Evolutionary conservation across 2,329 filamentous ascomycete species (phyloP).

Genomic region (Cercospora sojina): DNA sequence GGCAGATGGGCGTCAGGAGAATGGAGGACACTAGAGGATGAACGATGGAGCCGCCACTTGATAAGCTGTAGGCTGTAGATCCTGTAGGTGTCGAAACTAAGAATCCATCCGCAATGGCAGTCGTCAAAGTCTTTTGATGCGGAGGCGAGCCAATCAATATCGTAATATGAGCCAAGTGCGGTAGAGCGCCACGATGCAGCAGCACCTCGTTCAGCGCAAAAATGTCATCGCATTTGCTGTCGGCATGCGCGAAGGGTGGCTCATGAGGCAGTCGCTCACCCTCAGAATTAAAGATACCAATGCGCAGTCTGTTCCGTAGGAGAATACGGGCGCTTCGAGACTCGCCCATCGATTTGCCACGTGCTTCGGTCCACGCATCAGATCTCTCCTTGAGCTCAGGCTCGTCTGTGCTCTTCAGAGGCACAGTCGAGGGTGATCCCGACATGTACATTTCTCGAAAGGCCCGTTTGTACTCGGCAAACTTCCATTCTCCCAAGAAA

Average conservation of each 20-base stretch:
- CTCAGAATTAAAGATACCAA: constrained; percentile 74
- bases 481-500: constrained; percentile 96
- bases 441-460: constrained; percentile 93
- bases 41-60: constrained; percentile 86
- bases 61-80: constrained; percentile 93
- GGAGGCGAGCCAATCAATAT: constrained; percentile 69
- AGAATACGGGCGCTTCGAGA: constrained; percentile 75
- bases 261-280: constrained; percentile 52
- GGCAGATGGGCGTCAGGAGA: constrained; percentile 90
- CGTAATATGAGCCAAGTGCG: constrained; percentile 88
- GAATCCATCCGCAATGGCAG: constrained; percentile 92
- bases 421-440: constrained; percentile 47
- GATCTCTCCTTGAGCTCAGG: constrained; percentile 22
- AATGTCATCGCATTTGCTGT: constrained; percentile 45
- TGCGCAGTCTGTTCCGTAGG: constrained; percentile 80
- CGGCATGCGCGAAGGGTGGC: constrained; percentile 35
- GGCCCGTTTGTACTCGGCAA: constrained; percentile 85
- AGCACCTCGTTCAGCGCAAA: constrained; percentile 93
- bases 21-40: constrained; percentile 88
- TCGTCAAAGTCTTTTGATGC: constrained; percentile 76
- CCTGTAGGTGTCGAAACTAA: constrained; percentile 92
- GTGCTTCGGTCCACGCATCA: constrained; percentile 66
- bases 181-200: constrained; percentile 84
- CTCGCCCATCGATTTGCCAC: constrained; percentile 77
- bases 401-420: constrained; percentile 27